Conservation (phyloP, 768 basidiomycete species). For the Naganishia vaughanmartiniae region DNA sequence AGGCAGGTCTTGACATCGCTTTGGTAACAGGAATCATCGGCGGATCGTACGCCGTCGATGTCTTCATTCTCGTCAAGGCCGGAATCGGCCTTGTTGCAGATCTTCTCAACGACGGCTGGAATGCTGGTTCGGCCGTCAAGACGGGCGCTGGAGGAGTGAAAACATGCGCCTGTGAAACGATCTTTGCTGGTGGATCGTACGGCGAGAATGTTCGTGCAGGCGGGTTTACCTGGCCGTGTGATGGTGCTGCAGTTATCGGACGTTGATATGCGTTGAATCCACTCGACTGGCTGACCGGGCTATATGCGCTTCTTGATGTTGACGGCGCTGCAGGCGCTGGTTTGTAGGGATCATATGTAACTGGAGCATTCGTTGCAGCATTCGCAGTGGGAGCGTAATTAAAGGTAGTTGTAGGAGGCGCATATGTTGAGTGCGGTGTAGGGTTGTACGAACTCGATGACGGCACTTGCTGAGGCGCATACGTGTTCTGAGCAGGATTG, state of each 20-base stretch:
- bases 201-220: constrained; percentile 13
- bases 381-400: not conserved
- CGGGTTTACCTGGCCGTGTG: not conserved
- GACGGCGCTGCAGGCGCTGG: constrained; percentile 1
- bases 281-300: not conserved
- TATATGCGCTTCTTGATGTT: not conserved
- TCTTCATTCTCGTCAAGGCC: constrained; percentile 51
- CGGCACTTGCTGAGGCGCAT: not conserved
- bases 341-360: constrained; percentile 7
- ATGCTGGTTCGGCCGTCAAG: not conserved
- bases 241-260: not conserved
- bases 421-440: not conserved
- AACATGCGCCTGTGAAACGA: not conserved
- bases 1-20: constrained; percentile 24
- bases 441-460: not conserved
- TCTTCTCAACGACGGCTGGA: not conserved
- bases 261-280: not conserved
- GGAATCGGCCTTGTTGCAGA: constrained; percentile 6
- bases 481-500: not conserved
- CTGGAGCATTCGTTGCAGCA: not conserved
- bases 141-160: not conserved
- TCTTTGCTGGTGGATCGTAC: constrained; percentile 7
- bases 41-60: constrained; percentile 72
- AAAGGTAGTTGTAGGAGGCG: not conserved
- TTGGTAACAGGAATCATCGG: constrained; percentile 60